Conservation (phyloP, 2,329 filamentous ascomycete species). For the Cladosporium sp. region DNA sequence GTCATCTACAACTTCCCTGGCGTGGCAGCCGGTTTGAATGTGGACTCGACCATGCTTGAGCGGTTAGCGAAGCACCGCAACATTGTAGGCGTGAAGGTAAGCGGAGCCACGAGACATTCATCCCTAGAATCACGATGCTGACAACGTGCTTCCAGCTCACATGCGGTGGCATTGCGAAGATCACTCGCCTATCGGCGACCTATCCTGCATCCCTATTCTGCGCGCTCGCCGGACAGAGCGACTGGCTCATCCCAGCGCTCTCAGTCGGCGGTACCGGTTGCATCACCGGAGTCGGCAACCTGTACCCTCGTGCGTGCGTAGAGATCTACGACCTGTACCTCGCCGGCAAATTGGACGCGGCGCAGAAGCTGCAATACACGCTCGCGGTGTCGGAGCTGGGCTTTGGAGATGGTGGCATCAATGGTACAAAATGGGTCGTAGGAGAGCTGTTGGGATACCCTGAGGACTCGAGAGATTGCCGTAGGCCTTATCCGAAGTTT, state of each 20-base stretch:
- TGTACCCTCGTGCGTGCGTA: conserved; percentile 55
- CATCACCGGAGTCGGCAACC: conserved; percentile 60
- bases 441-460: conserved; percentile 52
- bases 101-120: background rate
- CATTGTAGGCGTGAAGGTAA: conserved; percentile 34
- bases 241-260: conserved; percentile 52
- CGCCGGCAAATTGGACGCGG: conserved; percentile 40
- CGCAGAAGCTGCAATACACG: conserved; percentile 47
- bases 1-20: conserved; percentile 48
- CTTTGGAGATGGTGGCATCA: conserved; percentile 56
- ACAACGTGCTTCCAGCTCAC: conserved; percentile 23
- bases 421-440: conserved; percentile 59
- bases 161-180: conserved; percentile 39
- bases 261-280: conserved; percentile 56
- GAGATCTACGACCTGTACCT: conserved; percentile 16
- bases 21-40: conserved; percentile 40
- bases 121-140: background rate
- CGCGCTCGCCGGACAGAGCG: conserved; percentile 40
- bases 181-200: conserved; percentile 36
- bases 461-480: conserved; percentile 47
- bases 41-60: conserved; percentile 40
- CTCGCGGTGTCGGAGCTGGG: conserved; percentile 53
- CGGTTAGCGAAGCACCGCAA: conserved; percentile 33
- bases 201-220: conserved; percentile 36
- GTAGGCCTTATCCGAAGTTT: conserved; percentile 52